Conservation (phyloP, 306 rosid genomes). For the Quercus gilva region DNA sequence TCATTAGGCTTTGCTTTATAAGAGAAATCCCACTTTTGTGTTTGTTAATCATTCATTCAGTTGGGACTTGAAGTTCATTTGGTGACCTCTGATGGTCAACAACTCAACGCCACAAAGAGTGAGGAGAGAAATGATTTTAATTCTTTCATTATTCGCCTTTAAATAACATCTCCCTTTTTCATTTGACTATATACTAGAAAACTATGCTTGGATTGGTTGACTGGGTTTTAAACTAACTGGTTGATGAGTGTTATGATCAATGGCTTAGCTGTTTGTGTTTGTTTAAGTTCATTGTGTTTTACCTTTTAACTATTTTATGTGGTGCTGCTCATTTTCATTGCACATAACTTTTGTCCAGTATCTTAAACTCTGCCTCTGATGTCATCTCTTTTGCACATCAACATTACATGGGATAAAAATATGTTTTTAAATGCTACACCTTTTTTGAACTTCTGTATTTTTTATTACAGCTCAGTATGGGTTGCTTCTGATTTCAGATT, state of each 20-base stretch:
- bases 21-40: neutral
- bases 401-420: neutral
- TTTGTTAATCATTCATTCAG: neutral
- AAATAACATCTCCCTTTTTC: neutral
- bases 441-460: neutral
- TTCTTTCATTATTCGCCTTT: neutral
- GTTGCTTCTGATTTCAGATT: constrained; percentile 54
- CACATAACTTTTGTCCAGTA: neutral
- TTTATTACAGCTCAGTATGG: constrained; percentile 18
- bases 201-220: neutral
- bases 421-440: neutral
- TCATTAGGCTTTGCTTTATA: neutral
- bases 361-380: neutral
- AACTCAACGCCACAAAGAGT: neutral
- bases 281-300: neutral
- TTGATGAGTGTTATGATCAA: neutral
- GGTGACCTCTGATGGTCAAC: neutral
- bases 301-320: neutral
- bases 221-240: neutral
- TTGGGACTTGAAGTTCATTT: neutral
- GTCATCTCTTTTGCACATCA: neutral
- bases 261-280: neutral
- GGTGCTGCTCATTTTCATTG: neutral
- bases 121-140: neutral
- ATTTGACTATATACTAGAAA: neutral